These are phyloP conservation scores for Monilinia polystroma DNA, from an alignment of 2,329 filamentous ascomycete species.

Conservation along the genomic window DNA sequence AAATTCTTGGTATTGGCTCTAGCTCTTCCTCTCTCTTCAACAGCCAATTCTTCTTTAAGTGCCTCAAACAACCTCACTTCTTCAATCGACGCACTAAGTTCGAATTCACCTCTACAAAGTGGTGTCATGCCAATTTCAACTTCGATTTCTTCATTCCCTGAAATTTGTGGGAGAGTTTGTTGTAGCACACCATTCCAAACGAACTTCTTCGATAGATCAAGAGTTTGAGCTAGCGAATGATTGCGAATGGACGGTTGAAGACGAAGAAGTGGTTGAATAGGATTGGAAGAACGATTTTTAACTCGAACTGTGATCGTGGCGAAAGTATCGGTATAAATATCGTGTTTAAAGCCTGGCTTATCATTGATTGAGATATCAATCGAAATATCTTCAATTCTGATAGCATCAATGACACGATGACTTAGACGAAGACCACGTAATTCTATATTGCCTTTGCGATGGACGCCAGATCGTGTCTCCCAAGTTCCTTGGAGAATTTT, in stretches of 20 bases:
- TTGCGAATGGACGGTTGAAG: slow-evolving; percentile 75
- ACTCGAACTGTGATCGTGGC: slow-evolving; percentile 68
- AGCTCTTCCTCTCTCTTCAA: slow-evolving; percentile 41
- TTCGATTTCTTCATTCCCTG: slow-evolving; percentile 57
- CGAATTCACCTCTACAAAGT: slow-evolving; percentile 78
- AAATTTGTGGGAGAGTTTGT: slow-evolving; percentile 64
- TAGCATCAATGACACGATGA: slow-evolving; percentile 75
- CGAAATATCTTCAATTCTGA: slow-evolving; percentile 76
- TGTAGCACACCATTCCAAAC: slow-evolving; percentile 85
- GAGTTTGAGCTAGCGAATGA: slow-evolving; percentile 60
- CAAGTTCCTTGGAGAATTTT: slow-evolving; percentile 69
- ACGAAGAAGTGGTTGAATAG: slow-evolving; percentile 71
- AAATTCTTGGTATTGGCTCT: slow-evolving; percentile 56
- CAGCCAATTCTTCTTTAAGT: slow-evolving; percentile 34
- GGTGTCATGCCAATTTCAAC: slow-evolving; percentile 69
- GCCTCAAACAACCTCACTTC: slow-evolving; percentile 60
- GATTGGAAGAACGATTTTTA: slow-evolving; percentile 67
- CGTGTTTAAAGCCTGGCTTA: slow-evolving; percentile 30
- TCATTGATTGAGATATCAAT: slow-evolving; percentile 58
- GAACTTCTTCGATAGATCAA: slow-evolving; percentile 80
- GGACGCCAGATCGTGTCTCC: slow-evolving; percentile 54
- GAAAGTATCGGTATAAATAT: slow-evolving; percentile 58
- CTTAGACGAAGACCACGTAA: slow-evolving; percentile 72
- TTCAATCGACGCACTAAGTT: slow-evolving; percentile 77
- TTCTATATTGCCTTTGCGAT: slow-evolving; percentile 67